These are phyloP conservation scores for Phytophthora agathidicida DNA, from an alignment of 352 stramenopile genomes.

Conservation along the genomic window DNA sequence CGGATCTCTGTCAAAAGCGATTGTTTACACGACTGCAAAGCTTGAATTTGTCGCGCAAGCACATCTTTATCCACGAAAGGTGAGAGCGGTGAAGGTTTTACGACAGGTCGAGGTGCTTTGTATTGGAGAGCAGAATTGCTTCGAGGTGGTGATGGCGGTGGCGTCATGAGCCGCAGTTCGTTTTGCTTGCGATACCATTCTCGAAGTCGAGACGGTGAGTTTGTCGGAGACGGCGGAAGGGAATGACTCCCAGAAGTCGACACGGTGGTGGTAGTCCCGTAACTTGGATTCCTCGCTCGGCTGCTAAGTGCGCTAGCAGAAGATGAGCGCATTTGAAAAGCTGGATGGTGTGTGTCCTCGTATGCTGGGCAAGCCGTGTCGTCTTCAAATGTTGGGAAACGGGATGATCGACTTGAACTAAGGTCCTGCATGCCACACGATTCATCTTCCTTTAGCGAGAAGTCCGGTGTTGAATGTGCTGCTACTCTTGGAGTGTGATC, in stretches of 20 bases:
- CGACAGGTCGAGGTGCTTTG: constrained; percentile 1
- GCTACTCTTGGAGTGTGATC: not conserved
- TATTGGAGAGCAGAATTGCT: not conserved
- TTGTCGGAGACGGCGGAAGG: constrained; percentile 22
- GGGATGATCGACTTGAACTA: constrained; percentile 21
- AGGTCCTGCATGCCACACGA: constrained; percentile 6
- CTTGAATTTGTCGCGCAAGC: constrained; percentile 57
- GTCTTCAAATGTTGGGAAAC: constrained; percentile 64
- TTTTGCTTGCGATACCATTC: constrained; percentile 43
- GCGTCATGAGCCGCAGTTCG: constrained; percentile 20
- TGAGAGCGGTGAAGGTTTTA: constrained; percentile 26
- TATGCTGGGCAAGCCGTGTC: constrained; percentile 64
- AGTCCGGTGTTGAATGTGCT: not conserved
- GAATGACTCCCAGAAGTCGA: constrained; percentile 20
- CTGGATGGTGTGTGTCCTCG: constrained; percentile 38
- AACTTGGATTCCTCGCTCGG: not conserved
- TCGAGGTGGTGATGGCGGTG: constrained; percentile 26
- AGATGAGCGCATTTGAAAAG: constrained; percentile 19
- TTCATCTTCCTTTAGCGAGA: constrained; percentile 23
- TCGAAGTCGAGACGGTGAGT: constrained; percentile 30
- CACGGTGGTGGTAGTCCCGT: not conserved
- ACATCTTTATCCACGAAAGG: constrained; percentile 48
- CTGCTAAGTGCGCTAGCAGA: constrained; percentile 26
- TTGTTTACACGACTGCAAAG: constrained; percentile 71
- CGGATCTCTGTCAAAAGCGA: constrained; percentile 65